Base-by-base conservation (phyloP, 129 eudicot species). In the Tagetes erecta region DNA sequence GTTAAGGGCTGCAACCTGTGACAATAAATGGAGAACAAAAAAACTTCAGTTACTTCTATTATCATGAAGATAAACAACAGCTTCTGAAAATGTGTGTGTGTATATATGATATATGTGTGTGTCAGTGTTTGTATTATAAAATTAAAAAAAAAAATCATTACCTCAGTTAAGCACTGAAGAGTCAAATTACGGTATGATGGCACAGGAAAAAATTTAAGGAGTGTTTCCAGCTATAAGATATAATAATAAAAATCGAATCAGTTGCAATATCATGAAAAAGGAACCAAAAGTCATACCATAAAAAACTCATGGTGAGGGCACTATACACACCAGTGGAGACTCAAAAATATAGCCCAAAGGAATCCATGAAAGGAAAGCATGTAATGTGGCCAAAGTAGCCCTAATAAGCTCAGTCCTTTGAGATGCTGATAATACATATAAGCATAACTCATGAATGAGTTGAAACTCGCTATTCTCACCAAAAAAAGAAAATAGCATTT, bases 291-390 rank as follows among this genome's bases (percentile, higher is more conserved):
- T 20, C 27, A 20, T 20, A 20, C 27, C 27, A 20, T 20, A 20
- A 20, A 20, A 20, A 20, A 20, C 27, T 20, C 27, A 20, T 20
- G 27, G 27, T 20, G 27, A 20, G 27, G 27, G 27, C 27, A 20
- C 27, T 20, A 53, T 46, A 80, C 97, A 84, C 47, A 95, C 99
- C 97, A 95, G 87, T 20, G 96, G 89, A 45, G 99, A 95, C 76
- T 95, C 97, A 75, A 95, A 95, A 35, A 95, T 95, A 71, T 95
- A 95, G 68, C 99, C 99, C 75, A 95, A 83, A 45, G 99, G 99
- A 82, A 95, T 91, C 99, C 99, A 95, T 6, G 99, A 95, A 70
- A 95, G 96, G 76, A 95, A 95, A 47, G 99, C 99, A 85, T 95
- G 99, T 87, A 95, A 77, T 41, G 99, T 95, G 42, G 99, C 92